Base-by-base conservation (phyloP, 345 rosid species). In the Stellera chamaejasme region DNA sequence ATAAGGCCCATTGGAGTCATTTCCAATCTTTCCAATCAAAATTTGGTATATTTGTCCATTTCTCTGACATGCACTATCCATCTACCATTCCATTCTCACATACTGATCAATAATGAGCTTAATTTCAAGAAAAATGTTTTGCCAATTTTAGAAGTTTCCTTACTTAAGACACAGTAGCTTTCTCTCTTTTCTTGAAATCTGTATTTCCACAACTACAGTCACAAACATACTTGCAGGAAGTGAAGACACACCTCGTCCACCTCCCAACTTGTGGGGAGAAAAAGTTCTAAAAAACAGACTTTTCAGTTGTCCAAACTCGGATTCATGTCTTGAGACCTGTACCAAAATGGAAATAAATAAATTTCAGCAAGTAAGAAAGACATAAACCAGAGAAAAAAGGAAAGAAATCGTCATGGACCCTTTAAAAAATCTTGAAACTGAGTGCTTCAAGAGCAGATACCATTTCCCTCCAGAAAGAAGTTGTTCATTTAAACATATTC, bases 311-410 rank as follows among this genome's bases (percentile, higher is more conserved):
- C 66, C 69, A 58, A 73, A 61, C 62, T 78, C 81, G 13, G 70
- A 72, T 56, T 68, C 82, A 58, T 76, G 76, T 52, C 73, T 72
- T 48, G 85, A 62, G 65, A 70, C 87, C 98, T 86, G 76, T 48
- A 27, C 44, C 45, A 52, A 52, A 50, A 56, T 14, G 13, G 26
- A 27, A 58, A 2, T 1, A 41, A 63, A 43, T 25, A 47, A 4
- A 8, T 7, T 26, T 10, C 13, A 15, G 32, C 16, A 19, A 59
- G 32, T 48, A 55, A 59, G 15, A 43, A 50, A 14, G 55, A 39
- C 14, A 2, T 26, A 51, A 14, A 51, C 50, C 28, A 59, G 6
- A 49, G 27, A 4, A 25, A 45, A n/a, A 10, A 59, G 45, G 11
- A 10, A 59, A 51, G 11, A 1, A 2, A 59, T 16, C 11, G 13